These are phyloP conservation scores for Amylostereum areolatum DNA, from an alignment of 1,284 basidiomycete genomes.

Conservation along the genomic window DNA sequence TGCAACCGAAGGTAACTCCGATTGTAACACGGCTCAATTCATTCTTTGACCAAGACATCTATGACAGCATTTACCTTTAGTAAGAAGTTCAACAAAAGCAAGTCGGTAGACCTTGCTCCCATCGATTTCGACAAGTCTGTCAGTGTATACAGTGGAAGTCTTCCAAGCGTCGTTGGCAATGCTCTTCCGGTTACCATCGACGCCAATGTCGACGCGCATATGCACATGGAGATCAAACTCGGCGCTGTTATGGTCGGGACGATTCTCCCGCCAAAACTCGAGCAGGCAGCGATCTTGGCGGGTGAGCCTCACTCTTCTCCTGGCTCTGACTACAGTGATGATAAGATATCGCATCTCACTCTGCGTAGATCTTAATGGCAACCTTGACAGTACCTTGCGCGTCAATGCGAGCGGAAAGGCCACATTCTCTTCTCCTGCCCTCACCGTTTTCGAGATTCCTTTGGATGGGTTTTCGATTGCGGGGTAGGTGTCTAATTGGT, in stretches of 20 bases:
- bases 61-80: constrained; percentile 8
- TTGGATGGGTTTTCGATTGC: constrained; percentile 36
- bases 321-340: constrained; percentile 2
- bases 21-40: not conserved
- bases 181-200: constrained; percentile 15
- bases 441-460: constrained; percentile 28
- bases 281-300: constrained; percentile 25
- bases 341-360: not conserved
- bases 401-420: constrained; percentile 21
- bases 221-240: constrained; percentile 27
- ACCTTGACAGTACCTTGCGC: constrained; percentile 26
- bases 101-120: constrained; percentile 23
- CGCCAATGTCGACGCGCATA: constrained; percentile 34
- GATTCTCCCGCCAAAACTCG: constrained; percentile 33
- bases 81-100: constrained; percentile 15
- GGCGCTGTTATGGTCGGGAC: constrained; percentile 37
- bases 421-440: constrained; percentile 18
- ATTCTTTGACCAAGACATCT: not conserved
- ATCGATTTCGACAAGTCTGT: constrained; percentile 28
- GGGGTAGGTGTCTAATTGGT: constrained; percentile 18
- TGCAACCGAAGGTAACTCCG: too few species aligned
- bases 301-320: constrained; percentile 9
- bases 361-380: constrained; percentile 15
- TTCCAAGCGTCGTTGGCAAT: constrained; percentile 31
- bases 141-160: constrained; percentile 33